Conservation (phyloP, 2,329 filamentous ascomycete genomes). For the Pseudocercospora pini-densiflorae region DNA sequence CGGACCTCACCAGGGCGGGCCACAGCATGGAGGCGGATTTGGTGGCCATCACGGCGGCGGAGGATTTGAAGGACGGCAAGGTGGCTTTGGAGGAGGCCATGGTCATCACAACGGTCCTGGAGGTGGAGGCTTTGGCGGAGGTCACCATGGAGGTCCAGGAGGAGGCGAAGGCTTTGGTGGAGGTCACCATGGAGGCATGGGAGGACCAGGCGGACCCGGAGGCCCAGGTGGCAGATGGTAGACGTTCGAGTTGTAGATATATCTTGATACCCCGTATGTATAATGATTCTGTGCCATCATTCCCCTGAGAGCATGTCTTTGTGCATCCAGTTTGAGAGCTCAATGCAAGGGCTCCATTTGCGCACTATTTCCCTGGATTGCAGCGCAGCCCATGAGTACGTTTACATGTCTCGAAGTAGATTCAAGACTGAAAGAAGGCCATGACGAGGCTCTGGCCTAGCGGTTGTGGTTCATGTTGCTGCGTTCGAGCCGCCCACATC, state of each 20-base stretch:
- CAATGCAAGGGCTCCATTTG: too few species aligned
- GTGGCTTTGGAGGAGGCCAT: slow-evolving; percentile 1
- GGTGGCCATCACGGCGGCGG: slow-evolving; percentile 6
- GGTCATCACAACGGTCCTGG: background rate
- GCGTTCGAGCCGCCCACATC: too few species aligned
- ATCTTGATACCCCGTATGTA: background rate
- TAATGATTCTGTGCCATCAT: background rate
- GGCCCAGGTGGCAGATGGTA: slow-evolving; percentile 2
- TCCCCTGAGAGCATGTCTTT: too few species aligned
- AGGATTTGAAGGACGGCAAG: background rate
- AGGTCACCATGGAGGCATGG: background rate
- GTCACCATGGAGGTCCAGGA: background rate
- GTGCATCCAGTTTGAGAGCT: too few species aligned
- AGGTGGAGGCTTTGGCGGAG: background rate
- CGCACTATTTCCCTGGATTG: too few species aligned
- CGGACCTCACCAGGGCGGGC: background rate
- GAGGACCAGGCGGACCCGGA: background rate
- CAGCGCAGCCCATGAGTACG: too few species aligned
- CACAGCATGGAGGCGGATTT: background rate
- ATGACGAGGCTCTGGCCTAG: too few species aligned
- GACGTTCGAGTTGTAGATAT: background rate
- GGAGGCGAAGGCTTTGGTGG: background rate
- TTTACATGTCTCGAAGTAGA: too few species aligned
- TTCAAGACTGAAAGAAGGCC: too few species aligned
- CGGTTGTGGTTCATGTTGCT: too few species aligned